Conservation (phyloP, 257 asterid species). For the Jasminum sambac region DNA sequence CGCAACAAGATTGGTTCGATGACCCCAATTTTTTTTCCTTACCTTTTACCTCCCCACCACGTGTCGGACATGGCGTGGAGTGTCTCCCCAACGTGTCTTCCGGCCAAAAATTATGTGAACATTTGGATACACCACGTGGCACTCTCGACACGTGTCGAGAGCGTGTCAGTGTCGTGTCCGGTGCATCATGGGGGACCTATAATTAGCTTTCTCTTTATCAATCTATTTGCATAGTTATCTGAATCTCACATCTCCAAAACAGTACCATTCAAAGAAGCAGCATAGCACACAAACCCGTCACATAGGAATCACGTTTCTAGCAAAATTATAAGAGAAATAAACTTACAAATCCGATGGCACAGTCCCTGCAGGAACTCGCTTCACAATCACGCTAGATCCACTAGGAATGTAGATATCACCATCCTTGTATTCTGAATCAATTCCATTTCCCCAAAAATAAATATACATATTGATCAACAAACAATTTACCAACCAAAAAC, state of each 20-base stretch:
- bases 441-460: background rate
- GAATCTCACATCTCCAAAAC: background rate
- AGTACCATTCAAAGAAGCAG: background rate
- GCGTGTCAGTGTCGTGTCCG: too few species aligned
- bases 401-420: background rate
- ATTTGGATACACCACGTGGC: too few species aligned
- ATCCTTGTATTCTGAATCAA: constrained; percentile 3
- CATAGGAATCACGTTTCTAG: background rate
- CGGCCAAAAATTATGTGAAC: too few species aligned
- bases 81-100: too few species aligned
- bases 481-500: background rate
- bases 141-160: too few species aligned
- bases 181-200: too few species aligned
- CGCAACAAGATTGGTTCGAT: too few species aligned
- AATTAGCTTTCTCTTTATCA: too few species aligned
- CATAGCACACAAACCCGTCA: background rate
- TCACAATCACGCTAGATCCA: constrained; percentile 9
- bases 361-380: constrained; percentile 4
- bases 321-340: background rate
- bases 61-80: too few species aligned
- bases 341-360: background rate
- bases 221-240: background rate
- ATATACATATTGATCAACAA: background rate
- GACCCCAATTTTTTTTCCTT: too few species aligned
- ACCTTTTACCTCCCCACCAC: too few species aligned